phyloP scores from a whole-genome alignment of 495 filamentous ascomycete genomes.

The Entonaema liquescens region DNA sequence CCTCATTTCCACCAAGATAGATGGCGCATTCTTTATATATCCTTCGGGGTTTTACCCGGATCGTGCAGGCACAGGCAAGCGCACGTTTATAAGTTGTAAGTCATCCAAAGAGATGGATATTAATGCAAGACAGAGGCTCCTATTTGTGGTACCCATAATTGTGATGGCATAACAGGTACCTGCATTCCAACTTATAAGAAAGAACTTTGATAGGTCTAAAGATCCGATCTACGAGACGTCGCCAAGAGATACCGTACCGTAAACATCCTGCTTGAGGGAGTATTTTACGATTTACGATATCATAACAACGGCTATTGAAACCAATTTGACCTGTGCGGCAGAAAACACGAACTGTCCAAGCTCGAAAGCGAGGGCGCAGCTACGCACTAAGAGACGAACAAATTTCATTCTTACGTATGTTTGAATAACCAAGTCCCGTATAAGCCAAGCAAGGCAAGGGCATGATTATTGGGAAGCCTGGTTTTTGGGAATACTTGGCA shows the following conservation, averaged over 20 bases:
- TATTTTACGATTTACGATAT: no score
- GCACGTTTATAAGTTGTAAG: not conserved
- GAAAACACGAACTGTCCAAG: not conserved
- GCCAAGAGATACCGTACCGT: not conserved
- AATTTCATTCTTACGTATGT: not conserved
- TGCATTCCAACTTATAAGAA: not conserved
- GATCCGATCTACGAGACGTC: not conserved
- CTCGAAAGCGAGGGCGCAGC: not conserved
- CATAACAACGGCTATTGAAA: no score
- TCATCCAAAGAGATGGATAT: conserved; percentile 4
- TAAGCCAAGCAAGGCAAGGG: not conserved
- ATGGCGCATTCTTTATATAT: not conserved
- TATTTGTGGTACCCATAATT: not conserved
- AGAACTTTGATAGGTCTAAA: not conserved
- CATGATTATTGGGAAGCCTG: not conserved
- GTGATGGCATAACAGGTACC: not conserved
- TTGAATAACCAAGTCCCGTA: not conserved
- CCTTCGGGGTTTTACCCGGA: conserved; percentile 8
- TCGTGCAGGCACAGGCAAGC: not conserved
- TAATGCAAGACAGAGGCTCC: not conserved
- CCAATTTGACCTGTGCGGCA: no score
- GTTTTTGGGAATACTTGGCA: no score
- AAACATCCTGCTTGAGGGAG: no score
- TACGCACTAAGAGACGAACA: not conserved
- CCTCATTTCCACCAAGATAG: not conserved